Percentiles rank a stretch among this genome's conserved stretches.
These are phyloP conservation scores for Penicillium psychrofluorescens DNA, from an alignment of 495 filamentous ascomycete species.

Conservation along the genomic window DNA sequence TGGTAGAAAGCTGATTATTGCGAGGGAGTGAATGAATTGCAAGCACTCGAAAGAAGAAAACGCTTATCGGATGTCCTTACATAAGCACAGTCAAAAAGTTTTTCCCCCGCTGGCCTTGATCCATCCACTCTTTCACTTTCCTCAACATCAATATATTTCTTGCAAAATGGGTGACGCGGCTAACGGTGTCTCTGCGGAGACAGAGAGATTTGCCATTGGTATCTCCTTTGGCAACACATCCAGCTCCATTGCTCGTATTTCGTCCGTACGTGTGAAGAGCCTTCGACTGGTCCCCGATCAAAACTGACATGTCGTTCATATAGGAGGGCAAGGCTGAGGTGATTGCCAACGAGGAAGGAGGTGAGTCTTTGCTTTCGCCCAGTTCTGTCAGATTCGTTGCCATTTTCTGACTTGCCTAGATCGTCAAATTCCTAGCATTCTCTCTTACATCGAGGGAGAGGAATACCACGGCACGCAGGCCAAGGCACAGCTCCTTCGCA, in stretches of 20 bases:
- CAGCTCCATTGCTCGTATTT: slow-evolving; percentile 89
- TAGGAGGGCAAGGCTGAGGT: slow-evolving; percentile 92
- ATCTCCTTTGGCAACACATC: slow-evolving; percentile 97
- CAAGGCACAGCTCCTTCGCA: slow-evolving; percentile 85
- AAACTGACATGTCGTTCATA: slow-evolving; percentile 6
- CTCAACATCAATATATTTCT: too few relatives aligned
- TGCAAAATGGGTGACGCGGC: slow-evolving; percentile 49
- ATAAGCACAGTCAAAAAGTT: slow-evolving; percentile 5
- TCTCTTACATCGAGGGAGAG: slow-evolving; percentile 91
- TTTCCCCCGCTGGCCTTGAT: too few relatives aligned
- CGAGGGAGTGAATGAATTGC: not conserved
- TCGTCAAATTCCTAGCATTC: slow-evolving; percentile 89
- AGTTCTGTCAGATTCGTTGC: too few relatives aligned
- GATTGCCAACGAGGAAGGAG: slow-evolving; percentile 98
- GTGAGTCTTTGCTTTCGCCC: slow-evolving; percentile 37
- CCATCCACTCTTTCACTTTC: too few relatives aligned
- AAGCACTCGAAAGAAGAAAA: not conserved
- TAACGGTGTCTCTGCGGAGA: slow-evolving; percentile 33
- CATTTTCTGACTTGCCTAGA: slow-evolving; percentile 41
- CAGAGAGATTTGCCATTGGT: slow-evolving; percentile 74
- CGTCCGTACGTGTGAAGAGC: slow-evolving; percentile 41
- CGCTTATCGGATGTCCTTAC: slow-evolving; percentile 19
- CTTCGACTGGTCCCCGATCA: not conserved
- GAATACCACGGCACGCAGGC: slow-evolving; percentile 96
- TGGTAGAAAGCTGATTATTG: slow-evolving; percentile 3